Evolutionary conservation across 257 asterid species (phyloP).

Genomic region (Gentiana straminea): DNA sequence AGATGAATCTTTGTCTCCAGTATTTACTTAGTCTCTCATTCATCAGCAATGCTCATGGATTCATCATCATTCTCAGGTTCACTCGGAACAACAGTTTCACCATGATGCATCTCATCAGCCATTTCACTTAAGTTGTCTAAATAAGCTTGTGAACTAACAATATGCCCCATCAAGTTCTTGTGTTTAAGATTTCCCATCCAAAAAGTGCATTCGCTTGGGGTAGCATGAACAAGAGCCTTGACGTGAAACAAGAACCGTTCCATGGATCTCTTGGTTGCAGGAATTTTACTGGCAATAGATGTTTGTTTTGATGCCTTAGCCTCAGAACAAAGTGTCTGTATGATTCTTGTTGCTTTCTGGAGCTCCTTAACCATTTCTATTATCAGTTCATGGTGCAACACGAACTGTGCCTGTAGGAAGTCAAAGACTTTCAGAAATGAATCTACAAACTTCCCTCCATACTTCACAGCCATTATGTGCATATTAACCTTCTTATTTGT

Average conservation of each 20-base stretch:
- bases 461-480: slow-evolving; percentile 75
- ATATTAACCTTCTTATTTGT: slow-evolving; percentile 54
- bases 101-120: slow-evolving; percentile 18
- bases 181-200: slow-evolving; percentile 95
- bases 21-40: too few relatives aligned
- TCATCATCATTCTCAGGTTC: slow-evolving; percentile 8
- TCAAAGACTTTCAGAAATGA: slow-evolving; percentile 77
- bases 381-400: slow-evolving; percentile 52
- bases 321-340: slow-evolving; percentile 80
- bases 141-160: slow-evolving; percentile 87
- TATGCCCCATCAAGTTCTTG: slow-evolving; percentile 70
- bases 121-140: slow-evolving; percentile 37
- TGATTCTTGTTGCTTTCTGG: slow-evolving; percentile 80
- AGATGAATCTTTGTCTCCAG: too few relatives aligned
- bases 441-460: slow-evolving; percentile 78
- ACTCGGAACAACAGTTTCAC: slow-evolving; percentile 24
- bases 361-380: slow-evolving; percentile 72
- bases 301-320: slow-evolving; percentile 79
- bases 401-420: slow-evolving; percentile 59
- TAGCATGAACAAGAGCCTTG: slow-evolving; percentile 72
- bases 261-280: slow-evolving; percentile 79
- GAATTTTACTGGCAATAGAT: slow-evolving; percentile 65
- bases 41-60: too few relatives aligned
- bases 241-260: slow-evolving; percentile 82
- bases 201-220: slow-evolving; percentile 68